phyloP scores from a whole-genome alignment of 495 filamentous ascomycete genomes.

The Penicillium waksmanii region DNA sequence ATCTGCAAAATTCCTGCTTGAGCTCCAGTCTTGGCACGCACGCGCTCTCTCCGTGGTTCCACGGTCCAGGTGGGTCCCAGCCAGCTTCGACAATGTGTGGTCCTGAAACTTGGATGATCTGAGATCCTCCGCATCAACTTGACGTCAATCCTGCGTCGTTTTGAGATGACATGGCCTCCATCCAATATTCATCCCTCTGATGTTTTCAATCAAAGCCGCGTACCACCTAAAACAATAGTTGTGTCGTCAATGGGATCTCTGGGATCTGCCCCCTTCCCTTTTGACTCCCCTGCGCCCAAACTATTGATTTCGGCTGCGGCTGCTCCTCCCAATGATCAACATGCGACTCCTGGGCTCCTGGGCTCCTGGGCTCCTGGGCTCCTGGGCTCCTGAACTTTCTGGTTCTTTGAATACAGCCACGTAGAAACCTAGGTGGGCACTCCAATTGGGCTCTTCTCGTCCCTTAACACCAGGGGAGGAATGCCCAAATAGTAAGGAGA shows the following conservation, averaged over 20 bases:
- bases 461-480: neutral
- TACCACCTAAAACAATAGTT: too few species aligned
- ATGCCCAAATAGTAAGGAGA: neutral
- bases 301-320: slow-evolving; percentile 7
- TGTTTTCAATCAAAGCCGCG: too few species aligned
- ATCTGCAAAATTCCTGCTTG: slow-evolving; percentile 19
- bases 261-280: neutral
- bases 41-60: slow-evolving; percentile 12
- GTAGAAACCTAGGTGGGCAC: neutral
- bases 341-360: slow-evolving; percentile 1
- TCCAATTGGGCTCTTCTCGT: neutral
- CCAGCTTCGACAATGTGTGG: slow-evolving; percentile 7
- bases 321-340: slow-evolving; percentile 9
- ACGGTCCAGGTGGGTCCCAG: slow-evolving; percentile 12
- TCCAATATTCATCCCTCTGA: neutral
- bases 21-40: slow-evolving; percentile 23
- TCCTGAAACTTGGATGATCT: slow-evolving; percentile 14
- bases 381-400: neutral
- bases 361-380: neutral
- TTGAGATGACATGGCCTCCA: slow-evolving; percentile 19
- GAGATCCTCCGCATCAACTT: slow-evolving; percentile 28
- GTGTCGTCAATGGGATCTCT: too few species aligned
- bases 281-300: slow-evolving; percentile 1
- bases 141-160: slow-evolving; percentile 28
- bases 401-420: slow-evolving; percentile 13